These are phyloP conservation scores for Lagenidium sp. DNA, from an alignment of 352 stramenopile genomes.

Conservation along the genomic window DNA sequence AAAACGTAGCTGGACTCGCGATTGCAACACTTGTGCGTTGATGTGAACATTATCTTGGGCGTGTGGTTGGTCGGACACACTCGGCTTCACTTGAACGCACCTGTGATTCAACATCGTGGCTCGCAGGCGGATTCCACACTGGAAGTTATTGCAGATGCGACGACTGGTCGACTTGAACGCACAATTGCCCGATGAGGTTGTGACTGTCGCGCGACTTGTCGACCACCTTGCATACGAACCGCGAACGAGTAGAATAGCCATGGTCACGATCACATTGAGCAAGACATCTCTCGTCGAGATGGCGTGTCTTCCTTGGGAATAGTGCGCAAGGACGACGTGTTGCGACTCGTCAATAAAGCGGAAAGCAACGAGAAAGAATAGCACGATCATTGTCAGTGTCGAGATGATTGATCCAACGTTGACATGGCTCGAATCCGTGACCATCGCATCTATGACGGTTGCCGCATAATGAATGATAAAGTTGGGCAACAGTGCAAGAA, in stretches of 20 bases:
- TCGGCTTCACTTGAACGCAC: no score
- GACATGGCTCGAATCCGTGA: slow-evolving; percentile 12
- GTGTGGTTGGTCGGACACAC: no score
- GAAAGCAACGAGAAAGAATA: slow-evolving; percentile 15
- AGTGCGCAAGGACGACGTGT: slow-evolving; percentile 3
- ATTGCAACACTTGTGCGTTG: no score
- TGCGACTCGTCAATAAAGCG: slow-evolving; percentile 11
- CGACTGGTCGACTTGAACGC: no score
- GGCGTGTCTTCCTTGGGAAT: slow-evolving; percentile 3
- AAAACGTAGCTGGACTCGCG: no score
- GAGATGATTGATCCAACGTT: slow-evolving; percentile 13
- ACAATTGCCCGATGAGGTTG: no score
- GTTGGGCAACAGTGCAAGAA: slow-evolving; percentile 10
- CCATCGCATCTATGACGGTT: slow-evolving; percentile 15
- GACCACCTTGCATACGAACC: slow-evolving; percentile 20
- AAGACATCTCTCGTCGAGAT: slow-evolving; percentile 19
- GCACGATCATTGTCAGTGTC: slow-evolving; percentile 4
- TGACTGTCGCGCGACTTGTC: slow-evolving; percentile 4
- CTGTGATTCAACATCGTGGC: no score
- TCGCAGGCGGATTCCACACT: no score
- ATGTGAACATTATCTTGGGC: no score
- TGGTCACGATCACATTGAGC: slow-evolving; percentile 18
- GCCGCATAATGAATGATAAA: slow-evolving; percentile 19
- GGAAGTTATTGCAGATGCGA: no score
- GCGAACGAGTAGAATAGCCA: slow-evolving; percentile 18